Conservation (phyloP, 164 flowering plant genomes). For the Euptelea pleiosperma region DNA sequence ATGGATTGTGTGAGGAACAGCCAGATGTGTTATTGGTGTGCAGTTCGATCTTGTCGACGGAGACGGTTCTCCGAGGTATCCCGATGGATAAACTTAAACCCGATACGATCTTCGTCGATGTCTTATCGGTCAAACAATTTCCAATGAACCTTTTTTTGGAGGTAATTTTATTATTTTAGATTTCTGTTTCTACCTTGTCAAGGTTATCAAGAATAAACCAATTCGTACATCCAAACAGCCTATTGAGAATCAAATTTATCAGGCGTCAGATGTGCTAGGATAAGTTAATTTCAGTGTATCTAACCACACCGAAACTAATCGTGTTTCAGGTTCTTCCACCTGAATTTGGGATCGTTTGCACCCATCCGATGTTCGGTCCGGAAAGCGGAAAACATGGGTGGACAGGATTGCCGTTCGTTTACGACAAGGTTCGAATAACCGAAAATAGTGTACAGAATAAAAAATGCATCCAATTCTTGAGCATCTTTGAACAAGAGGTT, state of each 20-base stretch:
- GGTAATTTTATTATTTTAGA: conserved; percentile 13
- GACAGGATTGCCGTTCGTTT: conserved; percentile 31
- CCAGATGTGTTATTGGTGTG: conserved; percentile 32
- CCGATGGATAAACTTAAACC: conserved; percentile 32
- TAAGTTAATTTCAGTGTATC: too few species aligned
- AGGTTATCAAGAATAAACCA: too few species aligned
- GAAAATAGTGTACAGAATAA: conserved; percentile 14
- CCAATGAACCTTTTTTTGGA: conserved; percentile 33
- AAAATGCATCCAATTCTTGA: conserved; percentile 25
- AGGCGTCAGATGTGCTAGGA: too few species aligned
- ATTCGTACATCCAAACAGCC: too few species aligned
- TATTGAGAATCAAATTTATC: too few species aligned
- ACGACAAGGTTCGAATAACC: conserved; percentile 29
- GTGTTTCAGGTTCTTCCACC: conserved; percentile 30
- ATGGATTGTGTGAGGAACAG: conserved; percentile 30
- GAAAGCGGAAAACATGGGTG: conserved; percentile 38
- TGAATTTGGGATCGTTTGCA: conserved; percentile 33
- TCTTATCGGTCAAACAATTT: conserved; percentile 35
- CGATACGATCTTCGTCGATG: conserved; percentile 35
- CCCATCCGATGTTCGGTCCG: conserved; percentile 43
- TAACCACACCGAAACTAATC: too few species aligned
- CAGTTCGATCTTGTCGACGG: conserved; percentile 34
- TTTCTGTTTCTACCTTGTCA: too few species aligned
- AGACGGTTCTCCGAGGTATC: conserved; percentile 26
- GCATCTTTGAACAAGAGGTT: conserved; percentile 34